phyloP scores from a whole-genome alignment of 148 eudicot species.

The Vaccinium darrowii region DNA sequence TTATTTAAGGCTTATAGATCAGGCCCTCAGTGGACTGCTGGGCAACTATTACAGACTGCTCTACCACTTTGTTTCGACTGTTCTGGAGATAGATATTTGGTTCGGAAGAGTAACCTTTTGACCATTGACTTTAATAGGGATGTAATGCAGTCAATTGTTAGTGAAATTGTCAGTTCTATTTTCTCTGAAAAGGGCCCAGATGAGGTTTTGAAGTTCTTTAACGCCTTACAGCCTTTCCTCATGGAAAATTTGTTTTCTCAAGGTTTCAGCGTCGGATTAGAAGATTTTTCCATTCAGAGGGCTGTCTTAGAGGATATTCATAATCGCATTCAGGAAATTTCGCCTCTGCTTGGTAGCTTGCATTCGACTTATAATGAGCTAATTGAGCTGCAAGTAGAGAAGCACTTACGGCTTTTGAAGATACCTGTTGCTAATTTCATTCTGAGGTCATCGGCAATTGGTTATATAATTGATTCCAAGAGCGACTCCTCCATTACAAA shows the following conservation, averaged over 20 bases:
- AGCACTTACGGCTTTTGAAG: constrained; percentile 45
- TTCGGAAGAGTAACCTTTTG: constrained; percentile 52
- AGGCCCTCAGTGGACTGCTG: constrained; percentile 75
- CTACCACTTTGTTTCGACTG: constrained; percentile 63
- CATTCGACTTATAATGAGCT: constrained; percentile 58
- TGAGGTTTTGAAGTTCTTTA: constrained; percentile 63
- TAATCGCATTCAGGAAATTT: constrained; percentile 45
- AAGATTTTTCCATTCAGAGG: constrained; percentile 56
- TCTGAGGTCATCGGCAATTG: constrained; percentile 57
- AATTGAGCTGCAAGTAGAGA: constrained; percentile 63
- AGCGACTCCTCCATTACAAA: constrained; percentile 79
- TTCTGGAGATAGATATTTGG: constrained; percentile 51
- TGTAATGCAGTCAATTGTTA: constrained; percentile 47
- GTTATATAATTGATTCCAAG: constrained; percentile 67
- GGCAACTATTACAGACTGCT: constrained; percentile 65
- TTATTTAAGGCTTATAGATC: constrained; percentile 38
- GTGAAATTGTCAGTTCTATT: constrained; percentile 61
- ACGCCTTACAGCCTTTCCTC: constrained; percentile 72
- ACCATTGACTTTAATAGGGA: constrained; percentile 59
- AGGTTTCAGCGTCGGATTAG: constrained; percentile 75
- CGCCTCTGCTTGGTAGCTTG: constrained; percentile 48
- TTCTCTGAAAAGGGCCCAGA: constrained; percentile 70
- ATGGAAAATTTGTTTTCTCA: constrained; percentile 74
- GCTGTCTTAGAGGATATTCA: constrained; percentile 39
- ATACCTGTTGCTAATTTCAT: constrained; percentile 55